Evolutionary conservation across 768 basidiomycete genomes (phyloP), one percentile per base, ranked within the genome.

Genomic region (Piloderma croceum): DNA sequence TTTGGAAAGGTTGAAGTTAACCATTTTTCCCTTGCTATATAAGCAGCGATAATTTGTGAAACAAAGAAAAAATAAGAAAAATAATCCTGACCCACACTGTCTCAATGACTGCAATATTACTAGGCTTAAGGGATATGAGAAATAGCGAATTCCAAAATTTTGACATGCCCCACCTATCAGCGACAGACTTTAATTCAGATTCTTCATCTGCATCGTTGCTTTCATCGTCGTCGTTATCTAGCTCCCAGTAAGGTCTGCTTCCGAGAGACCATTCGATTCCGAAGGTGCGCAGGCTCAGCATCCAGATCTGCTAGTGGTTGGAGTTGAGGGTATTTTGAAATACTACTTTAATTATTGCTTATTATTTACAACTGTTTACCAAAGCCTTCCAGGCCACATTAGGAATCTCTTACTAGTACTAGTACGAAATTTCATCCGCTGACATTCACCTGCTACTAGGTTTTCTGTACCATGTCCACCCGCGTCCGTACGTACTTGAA

Each of bases 1-100:
- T 77, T 82, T 19, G 80, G 77, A 46, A 89, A 86, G 12, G 70
- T 74, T 11, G 62, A 56, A 18, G 71, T 66, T 12, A 89, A 61
- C 83, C 83, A 87, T 58, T 71, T 74, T 19, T 85, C 77, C 29
- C 86, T 74, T 21, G 86, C 85, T 87, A 49, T 32, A 48, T 38
- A 40, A 38, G 41, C 20, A 48, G 46, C 45, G 49, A 41, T 46
- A 45, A 18, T 45, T 34, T 46, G 27, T 41, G 38, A 42, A 38
- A 46, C 42, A 17, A 41, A 21, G 39, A 36, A 47, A 32, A 32
- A 36, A 22, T n/a, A 19, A 27, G 18, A 42, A 32, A 24, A 24
- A 39, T 41, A 17, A 29, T 31, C 15, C 29, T 5, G 21, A 52
- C 62, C 53, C 41, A 81, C 84, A 89, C 71, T 86, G 85, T 48